A percentile compares a stretch with the other conserved stretches of the same genome.
Conservation (phyloP, 495 filamentous ascomycete genomes). For the Annulohypoxylon bovei region DNA sequence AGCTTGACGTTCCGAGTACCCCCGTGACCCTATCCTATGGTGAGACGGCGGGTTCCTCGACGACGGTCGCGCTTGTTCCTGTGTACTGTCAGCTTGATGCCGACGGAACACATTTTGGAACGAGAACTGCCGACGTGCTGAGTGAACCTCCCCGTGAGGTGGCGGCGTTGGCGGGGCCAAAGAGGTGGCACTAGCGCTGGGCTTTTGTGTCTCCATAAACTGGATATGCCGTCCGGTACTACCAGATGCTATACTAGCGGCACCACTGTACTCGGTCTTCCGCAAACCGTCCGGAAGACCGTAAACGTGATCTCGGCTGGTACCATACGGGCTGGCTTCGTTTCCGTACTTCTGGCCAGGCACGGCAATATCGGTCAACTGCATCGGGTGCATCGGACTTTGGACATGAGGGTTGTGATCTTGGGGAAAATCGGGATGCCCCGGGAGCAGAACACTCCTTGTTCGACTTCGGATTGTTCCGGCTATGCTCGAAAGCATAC, state of each 20-base stretch:
- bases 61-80: slow-evolving; percentile 40
- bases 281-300: slow-evolving; percentile 35
- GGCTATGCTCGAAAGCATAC: slow-evolving; percentile 66
- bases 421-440: slow-evolving; percentile 53
- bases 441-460: slow-evolving; percentile 60
- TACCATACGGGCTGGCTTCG: slow-evolving; percentile 52
- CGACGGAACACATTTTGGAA: slow-evolving; percentile 83
- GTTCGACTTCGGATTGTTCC: slow-evolving; percentile 67
- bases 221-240: slow-evolving; percentile 52
- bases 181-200: slow-evolving; percentile 45
- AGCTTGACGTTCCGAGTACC: slow-evolving; percentile 55
- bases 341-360: slow-evolving; percentile 58
- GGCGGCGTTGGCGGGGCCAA: slow-evolving; percentile 59
- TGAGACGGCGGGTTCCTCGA: slow-evolving; percentile 43
- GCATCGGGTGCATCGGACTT: slow-evolving; percentile 67
- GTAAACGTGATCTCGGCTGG: slow-evolving; percentile 40
- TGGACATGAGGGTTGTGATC: slow-evolving; percentile 46
- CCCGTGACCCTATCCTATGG: slow-evolving; percentile 59
- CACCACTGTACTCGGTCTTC: slow-evolving; percentile 54
- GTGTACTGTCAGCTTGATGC: slow-evolving; percentile 51
- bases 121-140: slow-evolving; percentile 81
- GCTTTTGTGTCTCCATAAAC: slow-evolving; percentile 48
- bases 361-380: slow-evolving; percentile 68
- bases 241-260: slow-evolving; percentile 46
- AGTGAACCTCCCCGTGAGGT: slow-evolving; percentile 53